These are phyloP conservation scores for Gyromitra esculenta DNA, from an alignment of 2,329 filamentous ascomycete genomes.

Conservation along the genomic window DNA sequence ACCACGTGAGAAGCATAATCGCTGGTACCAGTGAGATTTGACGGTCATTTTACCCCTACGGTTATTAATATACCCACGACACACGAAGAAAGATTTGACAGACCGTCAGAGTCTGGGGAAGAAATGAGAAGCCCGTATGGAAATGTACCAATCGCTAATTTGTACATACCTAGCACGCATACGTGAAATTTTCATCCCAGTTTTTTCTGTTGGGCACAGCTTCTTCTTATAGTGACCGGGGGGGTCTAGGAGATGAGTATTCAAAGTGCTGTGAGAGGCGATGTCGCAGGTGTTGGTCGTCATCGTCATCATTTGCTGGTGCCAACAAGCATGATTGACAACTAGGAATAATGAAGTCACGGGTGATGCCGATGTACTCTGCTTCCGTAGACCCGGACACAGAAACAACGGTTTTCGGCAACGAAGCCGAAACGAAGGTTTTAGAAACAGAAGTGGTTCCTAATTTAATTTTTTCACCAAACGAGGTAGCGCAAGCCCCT, in stretches of 20 bases:
- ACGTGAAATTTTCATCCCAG: slow-evolving; percentile 6
- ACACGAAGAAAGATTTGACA: not conserved
- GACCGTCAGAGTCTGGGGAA: slow-evolving; percentile 8
- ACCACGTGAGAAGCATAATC: slow-evolving; percentile 43
- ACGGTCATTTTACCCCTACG: slow-evolving; percentile 38
- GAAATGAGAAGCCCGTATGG: slow-evolving; percentile 5
- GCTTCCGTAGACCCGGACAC: slow-evolving; percentile 31
- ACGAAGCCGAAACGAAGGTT: slow-evolving; percentile 25
- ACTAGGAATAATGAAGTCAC: slow-evolving; percentile 28
- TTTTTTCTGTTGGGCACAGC: slow-evolving; percentile 25
- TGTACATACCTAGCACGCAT: slow-evolving; percentile 26
- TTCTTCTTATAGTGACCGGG: slow-evolving; percentile 5
- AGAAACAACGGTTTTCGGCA: slow-evolving; percentile 38
- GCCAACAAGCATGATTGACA: slow-evolving; percentile 41
- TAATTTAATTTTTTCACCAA: slow-evolving; percentile 2
- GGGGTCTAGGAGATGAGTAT: slow-evolving; percentile 33
- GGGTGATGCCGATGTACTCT: slow-evolving; percentile 39
- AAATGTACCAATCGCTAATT: slow-evolving; percentile 11
- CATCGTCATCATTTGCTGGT: slow-evolving; percentile 41
- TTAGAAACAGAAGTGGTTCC: not conserved
- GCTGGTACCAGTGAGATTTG: slow-evolving; percentile 49
- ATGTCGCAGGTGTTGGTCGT: slow-evolving; percentile 43
- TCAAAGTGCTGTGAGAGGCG: slow-evolving; percentile 8
- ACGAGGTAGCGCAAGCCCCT: not conserved
- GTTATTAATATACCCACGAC: slow-evolving; percentile 19